Evolutionary conservation across 345 rosid species (phyloP).

Genomic region (Cardamine chenopodiifolia): DNA sequence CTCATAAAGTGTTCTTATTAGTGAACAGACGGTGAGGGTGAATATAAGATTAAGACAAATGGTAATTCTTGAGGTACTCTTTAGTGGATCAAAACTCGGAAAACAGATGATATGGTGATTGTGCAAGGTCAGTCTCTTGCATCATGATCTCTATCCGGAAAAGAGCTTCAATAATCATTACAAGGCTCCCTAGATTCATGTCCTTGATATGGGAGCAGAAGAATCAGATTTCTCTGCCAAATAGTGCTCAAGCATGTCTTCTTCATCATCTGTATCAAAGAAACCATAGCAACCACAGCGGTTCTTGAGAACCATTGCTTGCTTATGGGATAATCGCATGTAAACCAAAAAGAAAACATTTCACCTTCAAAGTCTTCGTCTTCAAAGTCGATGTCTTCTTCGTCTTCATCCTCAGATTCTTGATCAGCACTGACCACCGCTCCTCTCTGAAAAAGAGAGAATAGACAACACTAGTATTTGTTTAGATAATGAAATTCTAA

Average conservation of each 20-base stretch:
- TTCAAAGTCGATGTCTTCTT: conserved; percentile 83
- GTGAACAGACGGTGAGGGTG: conserved; percentile 12
- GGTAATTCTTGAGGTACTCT: conserved; percentile 26
- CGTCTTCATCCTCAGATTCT: conserved; percentile 75
- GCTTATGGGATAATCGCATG: neutral
- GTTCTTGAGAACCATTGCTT: conserved; percentile 16
- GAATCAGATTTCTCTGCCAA: conserved; percentile 85
- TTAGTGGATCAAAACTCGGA: conserved; percentile 33
- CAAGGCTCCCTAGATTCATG: conserved; percentile 44
- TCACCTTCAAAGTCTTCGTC: conserved; percentile 96
- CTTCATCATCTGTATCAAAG: conserved; percentile 71
- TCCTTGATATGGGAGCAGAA: conserved; percentile 57
- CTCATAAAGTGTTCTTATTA: conserved; percentile 21
- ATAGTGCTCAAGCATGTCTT: conserved; percentile 94
- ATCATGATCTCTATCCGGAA: conserved; percentile 29
- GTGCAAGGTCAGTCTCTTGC: conserved; percentile 20
- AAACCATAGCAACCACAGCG: neutral
- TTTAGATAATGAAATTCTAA: conserved; percentile 16
- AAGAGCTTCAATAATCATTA: conserved; percentile 11
- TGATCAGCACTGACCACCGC: conserved; percentile 53
- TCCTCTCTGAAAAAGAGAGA: conserved; percentile 67
- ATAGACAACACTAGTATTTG: neutral
- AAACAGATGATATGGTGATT: conserved; percentile 30
- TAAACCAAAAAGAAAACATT: conserved; percentile 8
- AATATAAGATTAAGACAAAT: conserved; percentile 9